These are phyloP conservation scores for Neonectria punicea DNA, from an alignment of 2,329 filamentous ascomycete species.

Conservation along the genomic window DNA sequence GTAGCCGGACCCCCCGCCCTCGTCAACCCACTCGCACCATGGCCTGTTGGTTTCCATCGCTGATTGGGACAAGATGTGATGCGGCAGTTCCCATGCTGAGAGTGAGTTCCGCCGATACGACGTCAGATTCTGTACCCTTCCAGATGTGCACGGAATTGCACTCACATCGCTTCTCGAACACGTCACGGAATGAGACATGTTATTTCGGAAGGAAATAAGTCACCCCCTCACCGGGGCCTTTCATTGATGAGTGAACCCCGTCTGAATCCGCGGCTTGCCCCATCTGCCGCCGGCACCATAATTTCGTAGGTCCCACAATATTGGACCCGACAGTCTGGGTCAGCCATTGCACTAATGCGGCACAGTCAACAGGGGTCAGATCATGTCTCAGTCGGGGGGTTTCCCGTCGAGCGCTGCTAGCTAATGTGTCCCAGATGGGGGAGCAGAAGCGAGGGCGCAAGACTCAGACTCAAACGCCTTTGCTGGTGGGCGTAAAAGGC, in stretches of 20 bases:
- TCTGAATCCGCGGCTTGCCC: constrained; percentile 8
- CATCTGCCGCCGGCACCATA: constrained; percentile 38
- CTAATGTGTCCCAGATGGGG: constrained; percentile 9
- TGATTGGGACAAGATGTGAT: constrained; percentile 1
- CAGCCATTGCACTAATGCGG: constrained; percentile 39
- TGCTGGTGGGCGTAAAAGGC: constrained; percentile 1
- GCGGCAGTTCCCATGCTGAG: neutral
- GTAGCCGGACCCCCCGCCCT: neutral
- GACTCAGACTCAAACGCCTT: constrained; percentile 2
- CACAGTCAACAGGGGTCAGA: constrained; percentile 35
- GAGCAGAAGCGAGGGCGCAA: constrained; percentile 18
- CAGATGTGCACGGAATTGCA: neutral
- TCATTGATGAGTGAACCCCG: neutral
- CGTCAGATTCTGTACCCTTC: neutral
- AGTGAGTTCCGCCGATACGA: neutral
- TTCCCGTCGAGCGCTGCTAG: constrained; percentile 19
- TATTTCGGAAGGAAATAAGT: neutral
- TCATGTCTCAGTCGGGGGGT: constrained; percentile 40
- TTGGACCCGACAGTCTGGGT: constrained; percentile 43
- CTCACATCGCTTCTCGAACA: neutral
- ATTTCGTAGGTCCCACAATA: constrained; percentile 38
- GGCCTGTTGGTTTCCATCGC: neutral
- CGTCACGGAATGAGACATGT: neutral
- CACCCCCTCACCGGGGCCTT: neutral
- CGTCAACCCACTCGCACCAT: constrained; percentile 4